Percentiles rank a stretch among this genome's conserved stretches.
These are phyloP conservation scores for Kockiozyma suomiensis DNA, from an alignment of 805 yeast genomes.

Conservation along the genomic window DNA sequence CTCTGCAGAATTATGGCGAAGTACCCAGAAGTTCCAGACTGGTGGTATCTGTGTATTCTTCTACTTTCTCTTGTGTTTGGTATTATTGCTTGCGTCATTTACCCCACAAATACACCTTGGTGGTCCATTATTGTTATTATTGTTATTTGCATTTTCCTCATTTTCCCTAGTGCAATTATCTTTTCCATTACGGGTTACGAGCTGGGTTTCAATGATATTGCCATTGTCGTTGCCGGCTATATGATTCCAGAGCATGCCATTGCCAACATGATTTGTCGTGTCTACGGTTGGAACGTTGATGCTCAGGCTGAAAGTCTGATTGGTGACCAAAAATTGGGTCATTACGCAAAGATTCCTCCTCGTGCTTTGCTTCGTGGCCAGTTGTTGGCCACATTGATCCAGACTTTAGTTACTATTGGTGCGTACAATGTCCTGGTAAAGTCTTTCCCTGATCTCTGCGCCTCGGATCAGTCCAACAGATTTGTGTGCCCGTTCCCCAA, in stretches of 20 bases:
- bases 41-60: constrained; percentile 59
- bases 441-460: constrained; percentile 42
- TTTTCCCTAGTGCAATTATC: constrained; percentile 65
- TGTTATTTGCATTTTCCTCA: constrained; percentile 43
- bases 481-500: constrained; percentile 49
- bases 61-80: constrained; percentile 51
- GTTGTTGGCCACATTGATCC: constrained; percentile 51
- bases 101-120: constrained; percentile 56
- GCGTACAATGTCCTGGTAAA: constrained; percentile 51
- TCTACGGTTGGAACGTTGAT: constrained; percentile 58
- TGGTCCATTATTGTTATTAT: constrained; percentile 59
- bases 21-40: constrained; percentile 64
- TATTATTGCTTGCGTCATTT: constrained; percentile 46
- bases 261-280: constrained; percentile 56
- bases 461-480: constrained; percentile 43
- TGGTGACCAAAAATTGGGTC: constrained; percentile 63
- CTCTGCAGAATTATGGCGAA: constrained; percentile 54
- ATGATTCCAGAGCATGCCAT: constrained; percentile 56
- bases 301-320: constrained; percentile 58
- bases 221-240: constrained; percentile 67
- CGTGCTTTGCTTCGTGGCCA: constrained; percentile 58
- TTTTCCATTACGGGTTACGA: constrained; percentile 63
- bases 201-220: constrained; percentile 63
- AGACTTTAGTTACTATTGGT: constrained; percentile 48
- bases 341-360: constrained; percentile 67